Evolutionary conservation across 2,329 filamentous ascomycete genomes (phyloP), one percentile per base, ranked within the genome.

Genomic region (Penicillium sp.): DNA sequence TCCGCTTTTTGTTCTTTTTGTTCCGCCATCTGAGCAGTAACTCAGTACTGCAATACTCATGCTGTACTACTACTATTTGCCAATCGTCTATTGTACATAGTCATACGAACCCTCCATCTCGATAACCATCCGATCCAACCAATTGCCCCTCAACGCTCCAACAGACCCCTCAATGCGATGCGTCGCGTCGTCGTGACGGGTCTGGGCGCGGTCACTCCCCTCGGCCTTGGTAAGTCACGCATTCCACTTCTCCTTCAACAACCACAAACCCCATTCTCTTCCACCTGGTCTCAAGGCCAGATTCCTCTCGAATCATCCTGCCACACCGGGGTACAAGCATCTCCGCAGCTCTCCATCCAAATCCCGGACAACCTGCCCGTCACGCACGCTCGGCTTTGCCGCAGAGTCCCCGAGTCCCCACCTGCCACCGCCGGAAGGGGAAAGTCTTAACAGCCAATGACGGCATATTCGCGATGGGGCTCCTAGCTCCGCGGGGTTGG

Each of bases 181-280:
- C 78, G 78, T 68, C 87, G 90, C 68, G 91, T 95, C 68, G 91
- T 94, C 69, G 88, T 95, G 73, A 95, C 91, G 54, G 91, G 91
- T 70, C 81, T 95, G 51, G 91, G 91, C 62, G 90, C 89, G 72
- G 84, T 95, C 68, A 92, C 90, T 66, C 93, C 93, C 59, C 81
- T 97, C 27, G 93, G 91, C 61, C 87, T 96, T 59, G 92, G 85
- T 87, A 71, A 63, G 75, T 74, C 52, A 47, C 36, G 39, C 58
- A 14, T 39, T 47, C 47, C 16, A n/a, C 19, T 10, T 44, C 19
- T 22, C 5, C 41, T 6, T 47, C 19, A 10, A 56, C 16, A 31
- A 49, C 46, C 51, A 33, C 27, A 27, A 44, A 24, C 33, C 51
- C 46, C 50, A 37, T 41, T 22, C 22, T 22, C 35, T 27, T 35